Evolutionary conservation across 345 rosid genomes (phyloP).

Genomic region (Heritiera fomes): DNA sequence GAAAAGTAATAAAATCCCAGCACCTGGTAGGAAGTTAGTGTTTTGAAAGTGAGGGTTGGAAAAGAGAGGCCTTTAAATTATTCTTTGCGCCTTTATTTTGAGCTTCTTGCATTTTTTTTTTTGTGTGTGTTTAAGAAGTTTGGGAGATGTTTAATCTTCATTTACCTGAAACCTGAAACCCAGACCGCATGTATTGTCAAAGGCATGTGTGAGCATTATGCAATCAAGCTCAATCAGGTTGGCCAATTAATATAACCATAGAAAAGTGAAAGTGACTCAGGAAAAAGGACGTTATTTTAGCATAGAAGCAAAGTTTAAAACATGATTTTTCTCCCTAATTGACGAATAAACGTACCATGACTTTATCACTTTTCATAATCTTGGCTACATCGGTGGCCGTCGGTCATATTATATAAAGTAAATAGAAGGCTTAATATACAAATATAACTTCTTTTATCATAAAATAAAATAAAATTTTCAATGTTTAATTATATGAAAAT

Average conservation of each 20-base stretch:
- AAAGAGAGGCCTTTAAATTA: conserved; percentile 21
- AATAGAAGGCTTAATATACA: too few relatives aligned
- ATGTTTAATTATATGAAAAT: too few relatives aligned
- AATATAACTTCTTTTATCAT: too few relatives aligned
- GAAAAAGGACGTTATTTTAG: conserved; percentile 14
- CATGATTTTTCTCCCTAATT: conserved; percentile 11
- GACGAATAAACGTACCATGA: not conserved
- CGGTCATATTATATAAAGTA: too few relatives aligned
- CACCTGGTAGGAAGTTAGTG: conserved; percentile 61
- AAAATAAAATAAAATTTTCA: too few relatives aligned
- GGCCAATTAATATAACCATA: not conserved
- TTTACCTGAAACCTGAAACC: conserved; percentile 27
- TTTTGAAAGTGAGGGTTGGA: conserved; percentile 46
- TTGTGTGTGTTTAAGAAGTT: conserved; percentile 11
- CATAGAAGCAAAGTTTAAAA: conserved; percentile 14
- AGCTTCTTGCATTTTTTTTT: not conserved
- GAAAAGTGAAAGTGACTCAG: not conserved
- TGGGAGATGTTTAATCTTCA: conserved; percentile 23
- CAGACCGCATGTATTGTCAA: not conserved
- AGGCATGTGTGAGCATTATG: conserved; percentile 22
- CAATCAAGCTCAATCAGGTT: conserved; percentile 10
- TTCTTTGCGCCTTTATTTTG: conserved; percentile 2
- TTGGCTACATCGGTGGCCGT: too few relatives aligned
- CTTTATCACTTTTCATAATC: not conserved
- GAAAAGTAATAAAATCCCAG: conserved; percentile 25